A percentile compares a stretch with the other conserved stretches of the same genome.
Evolutionary conservation across 306 rosid genomes (phyloP).

Genomic region (Psophocarpus tetragonolobus): DNA sequence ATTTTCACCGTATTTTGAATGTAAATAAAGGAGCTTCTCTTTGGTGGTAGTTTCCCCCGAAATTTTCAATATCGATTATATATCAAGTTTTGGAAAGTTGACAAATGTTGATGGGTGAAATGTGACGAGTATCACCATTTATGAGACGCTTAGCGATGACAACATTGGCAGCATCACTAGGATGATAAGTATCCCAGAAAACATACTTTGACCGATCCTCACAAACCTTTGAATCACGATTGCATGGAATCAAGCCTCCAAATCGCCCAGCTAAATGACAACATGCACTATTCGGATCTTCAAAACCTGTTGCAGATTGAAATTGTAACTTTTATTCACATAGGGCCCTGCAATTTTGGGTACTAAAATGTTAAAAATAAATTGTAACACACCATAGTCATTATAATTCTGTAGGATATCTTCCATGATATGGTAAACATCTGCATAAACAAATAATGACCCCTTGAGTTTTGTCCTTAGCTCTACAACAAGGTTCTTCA

Average conservation of each 20-base stretch:
- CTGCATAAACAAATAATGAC: constrained; percentile 63
- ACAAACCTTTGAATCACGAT: constrained; percentile 54
- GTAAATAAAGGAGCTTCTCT: neutral
- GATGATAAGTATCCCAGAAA: constrained; percentile 78
- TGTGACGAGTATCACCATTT: constrained; percentile 45
- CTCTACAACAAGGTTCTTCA: constrained; percentile 53
- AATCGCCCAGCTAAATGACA: constrained; percentile 59
- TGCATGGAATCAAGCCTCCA: constrained; percentile 71
- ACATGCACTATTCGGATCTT: constrained; percentile 55
- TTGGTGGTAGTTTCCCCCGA: neutral
- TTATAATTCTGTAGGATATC: constrained; percentile 20
- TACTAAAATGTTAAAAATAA: neutral
- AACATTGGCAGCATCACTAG: constrained; percentile 61
- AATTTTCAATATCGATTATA: neutral
- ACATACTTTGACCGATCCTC: constrained; percentile 58
- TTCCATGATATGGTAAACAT: constrained; percentile 37
- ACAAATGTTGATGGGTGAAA: constrained; percentile 59
- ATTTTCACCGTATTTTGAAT: neutral
- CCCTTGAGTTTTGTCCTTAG: constrained; percentile 40
- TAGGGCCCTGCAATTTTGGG: neutral
- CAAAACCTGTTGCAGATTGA: constrained; percentile 51
- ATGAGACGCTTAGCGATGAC: constrained; percentile 52
- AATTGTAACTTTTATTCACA: neutral
- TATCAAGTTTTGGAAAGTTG: constrained; percentile 46
- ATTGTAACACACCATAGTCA: constrained; percentile 33